phyloP scores from a whole-genome alignment of 2,329 filamentous ascomycete species.

The Calycina marina region DNA sequence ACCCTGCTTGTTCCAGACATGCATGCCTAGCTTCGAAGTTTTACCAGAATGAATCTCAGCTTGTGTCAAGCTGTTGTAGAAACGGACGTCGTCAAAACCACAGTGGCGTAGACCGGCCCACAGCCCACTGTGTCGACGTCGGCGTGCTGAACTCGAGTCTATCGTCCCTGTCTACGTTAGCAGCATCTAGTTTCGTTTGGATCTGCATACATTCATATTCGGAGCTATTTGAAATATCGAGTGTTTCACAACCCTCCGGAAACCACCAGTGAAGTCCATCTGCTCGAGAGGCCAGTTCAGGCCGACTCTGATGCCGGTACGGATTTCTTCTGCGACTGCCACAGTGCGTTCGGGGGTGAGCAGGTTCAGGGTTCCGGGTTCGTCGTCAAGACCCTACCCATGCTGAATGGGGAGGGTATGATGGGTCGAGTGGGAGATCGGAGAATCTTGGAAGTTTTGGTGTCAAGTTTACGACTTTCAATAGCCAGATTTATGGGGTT shows the following conservation, averaged over 20 bases:
- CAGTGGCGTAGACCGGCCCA: background rate
- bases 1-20: background rate
- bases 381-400: conserved; percentile 31
- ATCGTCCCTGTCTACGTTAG: background rate
- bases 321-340: conserved; percentile 14
- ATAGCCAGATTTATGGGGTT: too few species aligned
- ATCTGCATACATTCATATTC: conserved; percentile 2
- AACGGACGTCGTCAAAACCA: background rate
- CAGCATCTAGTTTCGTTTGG: background rate
- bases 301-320: background rate
- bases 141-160: background rate
- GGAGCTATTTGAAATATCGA: conserved; percentile 4
- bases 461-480: too few species aligned
- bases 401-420: conserved; percentile 26
- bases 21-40: background rate
- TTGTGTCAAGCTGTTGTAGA: background rate
- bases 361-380: conserved; percentile 29
- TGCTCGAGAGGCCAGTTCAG: background rate
- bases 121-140: background rate
- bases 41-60: background rate
- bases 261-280: background rate
- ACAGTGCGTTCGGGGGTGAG: conserved; percentile 27
- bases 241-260: background rate
- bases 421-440: conserved; percentile 25
- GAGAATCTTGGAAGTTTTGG: conserved; percentile 28